These are phyloP conservation scores for Termitomyces sp. DNA, from an alignment of 768 basidiomycete genomes.

Conservation along the genomic window DNA sequence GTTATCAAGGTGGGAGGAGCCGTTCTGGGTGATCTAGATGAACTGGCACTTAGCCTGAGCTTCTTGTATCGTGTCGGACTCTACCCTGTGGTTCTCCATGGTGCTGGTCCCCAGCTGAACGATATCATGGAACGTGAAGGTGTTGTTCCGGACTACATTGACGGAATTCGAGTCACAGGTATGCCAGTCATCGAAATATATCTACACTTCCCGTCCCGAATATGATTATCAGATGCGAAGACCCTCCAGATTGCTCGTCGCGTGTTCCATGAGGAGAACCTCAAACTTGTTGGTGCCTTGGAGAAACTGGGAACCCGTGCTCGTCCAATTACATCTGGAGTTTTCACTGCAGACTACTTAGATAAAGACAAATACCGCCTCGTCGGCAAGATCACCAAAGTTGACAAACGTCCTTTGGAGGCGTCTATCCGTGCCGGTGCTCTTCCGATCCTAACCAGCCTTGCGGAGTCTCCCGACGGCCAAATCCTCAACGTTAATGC, in stretches of 20 bases:
- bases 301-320: slow-evolving; percentile 95
- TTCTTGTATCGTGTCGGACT: slow-evolving; percentile 96
- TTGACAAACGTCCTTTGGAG: slow-evolving; percentile 96
- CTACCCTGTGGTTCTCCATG: slow-evolving; percentile 97
- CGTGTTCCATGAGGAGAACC: slow-evolving; percentile 96
- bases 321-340: slow-evolving; percentile 95
- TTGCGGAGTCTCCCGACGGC: slow-evolving; percentile 94
- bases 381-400: slow-evolving; percentile 90
- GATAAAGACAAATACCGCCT: slow-evolving; percentile 93
- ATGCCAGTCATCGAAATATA: slow-evolving; percentile 19
- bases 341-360: slow-evolving; percentile 96
- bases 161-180: slow-evolving; percentile 97
- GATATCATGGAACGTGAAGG: slow-evolving; percentile 90
- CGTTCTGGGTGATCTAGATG: slow-evolving; percentile 87
- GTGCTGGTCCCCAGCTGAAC: slow-evolving; percentile 94
- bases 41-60: slow-evolving; percentile 90
- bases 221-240: slow-evolving; percentile 62
- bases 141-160: slow-evolving; percentile 93
- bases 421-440: slow-evolving; percentile 95
- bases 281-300: slow-evolving; percentile 88
- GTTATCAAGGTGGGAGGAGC: slow-evolving; percentile 99
- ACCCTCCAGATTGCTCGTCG: slow-evolving; percentile 92
- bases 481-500: slow-evolving; percentile 99
- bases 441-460: slow-evolving; percentile 89
- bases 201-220: background rate